These are phyloP conservation scores for Backusella parvicylindrica DNA, from an alignment of 192 early-diverging fungal genomes.

Conservation along the genomic window DNA sequence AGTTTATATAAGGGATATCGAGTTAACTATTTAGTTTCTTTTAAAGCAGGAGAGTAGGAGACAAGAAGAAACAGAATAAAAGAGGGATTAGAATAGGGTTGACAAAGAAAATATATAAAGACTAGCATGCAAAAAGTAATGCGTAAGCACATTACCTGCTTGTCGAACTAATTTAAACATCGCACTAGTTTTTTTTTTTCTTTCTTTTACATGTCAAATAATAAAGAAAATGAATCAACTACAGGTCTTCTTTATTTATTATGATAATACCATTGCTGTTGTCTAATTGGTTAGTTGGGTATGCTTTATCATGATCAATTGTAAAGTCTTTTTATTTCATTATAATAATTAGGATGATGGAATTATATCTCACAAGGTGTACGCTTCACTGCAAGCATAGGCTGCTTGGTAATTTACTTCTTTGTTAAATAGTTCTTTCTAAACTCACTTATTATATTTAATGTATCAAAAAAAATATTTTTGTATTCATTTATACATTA, in stretches of 20 bases:
- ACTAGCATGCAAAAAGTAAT: neutral
- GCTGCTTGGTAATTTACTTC: slow-evolving; percentile 1
- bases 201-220: neutral
- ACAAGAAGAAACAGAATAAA: neutral
- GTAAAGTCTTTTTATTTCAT: neutral
- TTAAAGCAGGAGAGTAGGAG: neutral
- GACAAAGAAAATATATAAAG: neutral
- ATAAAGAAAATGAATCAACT: neutral
- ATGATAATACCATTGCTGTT: neutral
- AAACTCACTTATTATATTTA: neutral
- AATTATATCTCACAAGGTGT: neutral
- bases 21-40: neutral
- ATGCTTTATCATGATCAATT: neutral
- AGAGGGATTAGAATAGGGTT: neutral
- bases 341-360: neutral
- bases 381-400: neutral
- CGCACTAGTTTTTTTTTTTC: neutral
- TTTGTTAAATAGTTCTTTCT: neutral
- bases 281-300: neutral
- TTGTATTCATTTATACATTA: neutral
- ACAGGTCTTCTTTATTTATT: neutral
- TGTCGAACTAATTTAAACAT: neutral
- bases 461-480: neutral
- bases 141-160: slow-evolving; percentile 4
- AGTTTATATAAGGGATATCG: neutral